Percentiles rank a stretch among this genome's conserved stretches.
Evolutionary conservation across 139 green algal species (phyloP).

Genomic region (Yamagishiella unicocca): DNA sequence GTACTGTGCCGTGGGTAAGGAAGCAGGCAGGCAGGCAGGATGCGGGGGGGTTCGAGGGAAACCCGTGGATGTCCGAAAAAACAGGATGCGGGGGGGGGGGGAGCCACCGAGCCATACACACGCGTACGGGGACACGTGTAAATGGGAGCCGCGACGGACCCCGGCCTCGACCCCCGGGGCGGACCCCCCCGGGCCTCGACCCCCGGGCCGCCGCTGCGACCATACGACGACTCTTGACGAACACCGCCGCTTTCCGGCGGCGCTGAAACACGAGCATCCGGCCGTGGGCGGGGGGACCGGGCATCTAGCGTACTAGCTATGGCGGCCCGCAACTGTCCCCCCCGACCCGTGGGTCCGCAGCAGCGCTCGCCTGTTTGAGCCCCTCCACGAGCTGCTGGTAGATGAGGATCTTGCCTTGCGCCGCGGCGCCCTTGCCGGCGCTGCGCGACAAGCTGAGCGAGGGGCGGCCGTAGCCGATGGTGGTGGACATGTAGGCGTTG

Average conservation of each 20-base stretch:
- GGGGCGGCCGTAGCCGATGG: background rate
- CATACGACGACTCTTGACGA: too few species aligned
- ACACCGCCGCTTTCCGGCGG: background rate
- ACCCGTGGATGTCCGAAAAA: too few species aligned
- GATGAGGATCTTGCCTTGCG: conserved; percentile 48
- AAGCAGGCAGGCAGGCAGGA: background rate
- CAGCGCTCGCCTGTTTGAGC: conserved; percentile 14
- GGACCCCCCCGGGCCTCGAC: too few species aligned
- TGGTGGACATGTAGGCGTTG: background rate
- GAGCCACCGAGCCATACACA: too few species aligned
- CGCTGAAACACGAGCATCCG: background rate
- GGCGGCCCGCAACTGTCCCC: too few species aligned
- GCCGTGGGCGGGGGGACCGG: background rate
- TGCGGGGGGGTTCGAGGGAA: too few species aligned
- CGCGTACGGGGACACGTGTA: too few species aligned
- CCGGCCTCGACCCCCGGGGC: too few species aligned
- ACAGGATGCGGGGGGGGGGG: too few species aligned
- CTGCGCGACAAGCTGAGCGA: background rate
- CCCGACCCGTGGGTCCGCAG: background rate
- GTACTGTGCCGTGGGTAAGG: background rate
- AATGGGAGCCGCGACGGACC: too few species aligned
- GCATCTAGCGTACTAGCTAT: background rate
- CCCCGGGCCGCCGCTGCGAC: too few species aligned
- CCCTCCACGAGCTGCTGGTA: conserved; percentile 48
- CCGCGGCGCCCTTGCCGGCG: conserved; percentile 27